Conservation (phyloP, 148 eudicot genomes). For the Linanthus parryae region DNA sequence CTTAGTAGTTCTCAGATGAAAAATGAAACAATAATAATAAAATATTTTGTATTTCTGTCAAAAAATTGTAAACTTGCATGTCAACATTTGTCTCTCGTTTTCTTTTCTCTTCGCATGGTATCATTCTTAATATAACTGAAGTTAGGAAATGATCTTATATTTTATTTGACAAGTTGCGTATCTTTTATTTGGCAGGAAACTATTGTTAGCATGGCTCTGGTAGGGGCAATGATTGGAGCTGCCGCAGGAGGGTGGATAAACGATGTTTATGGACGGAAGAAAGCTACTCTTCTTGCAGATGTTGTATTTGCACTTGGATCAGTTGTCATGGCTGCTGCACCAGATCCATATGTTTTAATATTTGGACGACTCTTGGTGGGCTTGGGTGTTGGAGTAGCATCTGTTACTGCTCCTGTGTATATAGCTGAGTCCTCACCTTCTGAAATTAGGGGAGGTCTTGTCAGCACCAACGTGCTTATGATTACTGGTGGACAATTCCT, state of each 20-base stretch:
- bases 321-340: slow-evolving; percentile 76
- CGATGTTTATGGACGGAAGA: slow-evolving; percentile 75
- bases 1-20: too few species aligned
- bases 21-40: too few species aligned
- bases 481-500: slow-evolving; percentile 90
- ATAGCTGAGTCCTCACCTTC: slow-evolving; percentile 84
- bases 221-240: slow-evolving; percentile 89
- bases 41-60: too few species aligned
- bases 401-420: slow-evolving; percentile 89
- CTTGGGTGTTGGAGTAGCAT: slow-evolving; percentile 78
- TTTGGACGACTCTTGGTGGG: slow-evolving; percentile 77
- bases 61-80: too few species aligned
- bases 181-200: slow-evolving; percentile 47
- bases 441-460: slow-evolving; percentile 82
- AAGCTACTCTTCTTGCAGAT: slow-evolving; percentile 77
- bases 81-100: too few species aligned
- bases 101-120: too few species aligned
- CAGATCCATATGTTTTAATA: slow-evolving; percentile 79
- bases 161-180: too few species aligned
- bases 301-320: slow-evolving; percentile 62
- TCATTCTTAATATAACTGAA: too few species aligned
- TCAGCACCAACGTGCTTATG: slow-evolving; percentile 93
- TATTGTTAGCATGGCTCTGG: slow-evolving; percentile 90
- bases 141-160: too few species aligned
- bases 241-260: slow-evolving; percentile 74